A percentile compares a stretch with the other conserved stretches of the same genome.
Conservation (phyloP, 257 asterid species). For the Leonotis leonurus region DNA sequence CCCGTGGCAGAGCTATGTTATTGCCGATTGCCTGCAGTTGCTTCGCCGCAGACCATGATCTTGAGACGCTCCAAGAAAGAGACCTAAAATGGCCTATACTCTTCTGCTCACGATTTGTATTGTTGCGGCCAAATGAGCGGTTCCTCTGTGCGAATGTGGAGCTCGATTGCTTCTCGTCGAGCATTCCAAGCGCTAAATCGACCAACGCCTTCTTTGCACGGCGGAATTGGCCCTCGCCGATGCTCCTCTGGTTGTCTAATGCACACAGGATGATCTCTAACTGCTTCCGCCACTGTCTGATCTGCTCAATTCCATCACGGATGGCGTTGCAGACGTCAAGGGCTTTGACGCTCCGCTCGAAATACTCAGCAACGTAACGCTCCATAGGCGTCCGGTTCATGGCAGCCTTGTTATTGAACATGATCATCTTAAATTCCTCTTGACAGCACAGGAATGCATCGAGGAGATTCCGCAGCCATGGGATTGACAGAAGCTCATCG, state of each 20-base stretch:
- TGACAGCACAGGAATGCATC: constrained; percentile 53
- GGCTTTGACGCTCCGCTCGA: constrained; percentile 64
- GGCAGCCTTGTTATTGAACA: constrained; percentile 26
- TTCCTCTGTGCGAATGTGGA: constrained; percentile 51
- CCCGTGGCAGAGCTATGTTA: constrained; percentile 49
- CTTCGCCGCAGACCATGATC: constrained; percentile 90
- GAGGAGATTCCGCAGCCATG: constrained; percentile 52
- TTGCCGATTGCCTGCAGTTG: constrained; percentile 79
- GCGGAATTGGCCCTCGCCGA: constrained; percentile 71
- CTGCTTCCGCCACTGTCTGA: constrained; percentile 57
- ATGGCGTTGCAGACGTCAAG: constrained; percentile 68
- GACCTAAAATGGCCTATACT: constrained; percentile 60
- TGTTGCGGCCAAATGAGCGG: constrained; percentile 69
- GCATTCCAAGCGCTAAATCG: constrained; percentile 47
- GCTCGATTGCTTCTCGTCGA: constrained; percentile 51
- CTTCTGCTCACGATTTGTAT: constrained; percentile 30
- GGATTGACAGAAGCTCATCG: constrained; percentile 45
- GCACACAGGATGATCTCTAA: constrained; percentile 61
- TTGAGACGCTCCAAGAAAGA: constrained; percentile 85
- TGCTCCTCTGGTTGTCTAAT: constrained; percentile 35
- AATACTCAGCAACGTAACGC: constrained; percentile 32
- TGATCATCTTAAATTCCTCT: constrained; percentile 44
- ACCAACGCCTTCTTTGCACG: constrained; percentile 59
- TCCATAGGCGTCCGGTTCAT: constrained; percentile 41
- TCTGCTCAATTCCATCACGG: constrained; percentile 64